Evolutionary conservation across 1,284 basidiomycete genomes (phyloP).

Genomic region (Pseudomicrostroma phylloplanum): DNA sequence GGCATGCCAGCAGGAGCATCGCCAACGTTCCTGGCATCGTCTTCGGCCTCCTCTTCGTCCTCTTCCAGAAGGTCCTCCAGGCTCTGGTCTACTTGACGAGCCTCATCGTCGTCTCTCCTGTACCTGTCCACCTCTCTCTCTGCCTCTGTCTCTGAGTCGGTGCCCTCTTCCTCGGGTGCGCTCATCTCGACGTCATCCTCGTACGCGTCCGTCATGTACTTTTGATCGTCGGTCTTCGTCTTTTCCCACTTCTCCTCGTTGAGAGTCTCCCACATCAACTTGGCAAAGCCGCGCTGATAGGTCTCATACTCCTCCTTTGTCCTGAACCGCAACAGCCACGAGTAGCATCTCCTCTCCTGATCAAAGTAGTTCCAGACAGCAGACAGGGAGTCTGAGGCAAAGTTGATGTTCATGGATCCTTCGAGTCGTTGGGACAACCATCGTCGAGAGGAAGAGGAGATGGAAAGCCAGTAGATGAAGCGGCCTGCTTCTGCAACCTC

Average conservation of each 20-base stretch:
- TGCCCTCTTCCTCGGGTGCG: conserved; percentile 14
- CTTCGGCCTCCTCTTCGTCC: conserved; percentile 60
- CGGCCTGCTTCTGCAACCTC: conserved; percentile 61
- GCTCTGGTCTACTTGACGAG: conserved; percentile 34
- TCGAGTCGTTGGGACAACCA: conserved; percentile 67
- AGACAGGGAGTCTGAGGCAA: conserved; percentile 54
- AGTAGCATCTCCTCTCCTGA: conserved; percentile 61
- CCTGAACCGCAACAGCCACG: conserved; percentile 76
- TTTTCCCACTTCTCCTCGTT: conserved; percentile 73
- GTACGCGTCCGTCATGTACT: conserved; percentile 58
- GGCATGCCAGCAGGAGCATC: conserved; percentile 26
- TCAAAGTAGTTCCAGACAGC: conserved; percentile 73
- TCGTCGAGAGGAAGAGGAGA: conserved; percentile 54
- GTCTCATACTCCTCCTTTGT: conserved; percentile 59
- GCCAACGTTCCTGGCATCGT: conserved; percentile 52
- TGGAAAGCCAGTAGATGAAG: conserved; percentile 60
- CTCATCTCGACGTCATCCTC: conserved; percentile 78
- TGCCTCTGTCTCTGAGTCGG: conserved; percentile 36
- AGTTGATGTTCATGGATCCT: conserved; percentile 49
- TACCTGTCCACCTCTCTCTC: conserved; percentile 54
- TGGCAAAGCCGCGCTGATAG: conserved; percentile 67
- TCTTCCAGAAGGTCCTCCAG: conserved; percentile 28
- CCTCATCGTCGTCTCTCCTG: conserved; percentile 57
- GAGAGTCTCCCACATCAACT: conserved; percentile 73
- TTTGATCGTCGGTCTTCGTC: conserved; percentile 58